Conservation (phyloP, 2,329 filamentous ascomycete species). For the Malbranchea cinnamomea region DNA sequence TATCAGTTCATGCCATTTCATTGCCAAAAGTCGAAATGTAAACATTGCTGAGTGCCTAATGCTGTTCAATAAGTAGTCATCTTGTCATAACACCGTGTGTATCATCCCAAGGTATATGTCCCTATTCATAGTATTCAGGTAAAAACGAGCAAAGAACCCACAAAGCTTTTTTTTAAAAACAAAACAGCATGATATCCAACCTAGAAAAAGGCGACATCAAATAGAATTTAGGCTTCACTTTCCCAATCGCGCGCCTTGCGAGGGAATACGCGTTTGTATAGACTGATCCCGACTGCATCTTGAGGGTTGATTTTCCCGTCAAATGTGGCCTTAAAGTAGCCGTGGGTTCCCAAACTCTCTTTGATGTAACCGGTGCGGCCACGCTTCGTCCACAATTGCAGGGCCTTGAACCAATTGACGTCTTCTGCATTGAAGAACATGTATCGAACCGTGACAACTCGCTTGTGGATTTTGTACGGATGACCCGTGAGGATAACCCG, state of each 20-base stretch:
- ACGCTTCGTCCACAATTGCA: constrained; percentile 85
- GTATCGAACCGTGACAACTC: constrained; percentile 89
- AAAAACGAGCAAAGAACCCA: too few relatives aligned
- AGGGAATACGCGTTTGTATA: constrained; percentile 79
- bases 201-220: not conserved
- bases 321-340: constrained; percentile 99
- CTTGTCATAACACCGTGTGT: too few relatives aligned
- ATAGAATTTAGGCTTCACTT: constrained; percentile 9
- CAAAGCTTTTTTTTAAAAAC: not conserved
- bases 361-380: constrained; percentile 85
- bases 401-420: constrained; percentile 91
- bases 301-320: constrained; percentile 92
- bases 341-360: constrained; percentile 86
- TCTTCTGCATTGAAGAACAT: constrained; percentile 99
- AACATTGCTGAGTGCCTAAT: too few relatives aligned
- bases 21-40: too few relatives aligned
- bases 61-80: too few relatives aligned
- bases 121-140: too few relatives aligned
- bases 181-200: not conserved
- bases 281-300: constrained; percentile 78
- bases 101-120: too few relatives aligned
- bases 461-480: constrained; percentile 98
- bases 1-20: too few relatives aligned
- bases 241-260: constrained; percentile 43
- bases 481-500: constrained; percentile 87